Evolutionary conservation across 192 early-diverging fungal genomes (phyloP).

Genomic region (Allomyces arbusculus): DNA sequence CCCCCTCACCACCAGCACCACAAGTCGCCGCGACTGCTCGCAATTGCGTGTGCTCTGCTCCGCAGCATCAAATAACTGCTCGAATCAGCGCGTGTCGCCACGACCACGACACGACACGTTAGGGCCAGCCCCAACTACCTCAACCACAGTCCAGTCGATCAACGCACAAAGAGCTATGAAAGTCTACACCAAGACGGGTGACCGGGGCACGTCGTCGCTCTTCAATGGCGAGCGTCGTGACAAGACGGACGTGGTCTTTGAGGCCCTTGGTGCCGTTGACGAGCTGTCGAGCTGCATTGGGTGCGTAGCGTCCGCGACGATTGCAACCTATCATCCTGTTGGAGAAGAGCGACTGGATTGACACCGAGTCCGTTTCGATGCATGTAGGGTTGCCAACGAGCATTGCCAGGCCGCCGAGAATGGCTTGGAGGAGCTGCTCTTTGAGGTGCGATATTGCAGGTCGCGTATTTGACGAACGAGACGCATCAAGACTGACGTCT

Average conservation of each 20-base stretch:
- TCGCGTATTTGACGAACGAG: no score
- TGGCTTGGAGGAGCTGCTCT: conserved; percentile 1
- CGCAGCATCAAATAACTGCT: no score
- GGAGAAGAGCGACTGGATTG: no score
- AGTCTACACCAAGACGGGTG: conserved; percentile 5
- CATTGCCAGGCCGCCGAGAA: conserved; percentile 1
- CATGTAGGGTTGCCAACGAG: conserved; percentile 3
- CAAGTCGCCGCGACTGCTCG: no score
- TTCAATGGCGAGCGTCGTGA: conserved; percentile 1
- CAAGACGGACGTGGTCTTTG: conserved; percentile 2
- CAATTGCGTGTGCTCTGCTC: no score
- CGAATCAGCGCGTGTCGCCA: no score
- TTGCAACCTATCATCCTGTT: neutral
- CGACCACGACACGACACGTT: no score
- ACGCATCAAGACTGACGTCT: no score
- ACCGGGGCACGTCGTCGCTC: conserved; percentile 2
- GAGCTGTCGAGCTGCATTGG: conserved; percentile 4
- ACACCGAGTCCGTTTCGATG: neutral
- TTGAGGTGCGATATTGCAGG: neutral
- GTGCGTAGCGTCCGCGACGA: neutral
- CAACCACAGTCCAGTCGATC: no score
- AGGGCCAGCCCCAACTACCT: no score
- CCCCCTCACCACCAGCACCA: no score
- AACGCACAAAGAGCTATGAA: neutral
- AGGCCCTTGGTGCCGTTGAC: conserved; percentile 3